Evolutionary conservation across 176 grass and related monocot genomes (phyloP).

Genomic region (Ensete ventricosum): DNA sequence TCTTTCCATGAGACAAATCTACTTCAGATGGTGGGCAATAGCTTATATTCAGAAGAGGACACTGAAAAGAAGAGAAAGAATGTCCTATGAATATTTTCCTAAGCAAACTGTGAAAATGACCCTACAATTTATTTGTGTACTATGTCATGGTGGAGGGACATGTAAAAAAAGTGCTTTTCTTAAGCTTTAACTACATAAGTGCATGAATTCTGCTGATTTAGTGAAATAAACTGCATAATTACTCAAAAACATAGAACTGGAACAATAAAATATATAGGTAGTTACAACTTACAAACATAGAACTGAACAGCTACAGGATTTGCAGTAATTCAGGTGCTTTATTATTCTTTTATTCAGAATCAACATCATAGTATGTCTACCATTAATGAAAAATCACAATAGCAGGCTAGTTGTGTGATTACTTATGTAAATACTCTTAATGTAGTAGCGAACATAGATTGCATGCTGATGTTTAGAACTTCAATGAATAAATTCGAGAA

Average conservation of each 20-base stretch:
- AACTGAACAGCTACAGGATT: not conserved
- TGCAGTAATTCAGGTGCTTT: not conserved
- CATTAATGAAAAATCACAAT: not conserved
- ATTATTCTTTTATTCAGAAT: not conserved
- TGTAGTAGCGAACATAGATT: no score
- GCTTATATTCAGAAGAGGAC: slow-evolving; percentile 77
- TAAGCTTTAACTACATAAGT: not conserved
- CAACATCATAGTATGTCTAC: not conserved
- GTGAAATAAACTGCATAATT: no score
- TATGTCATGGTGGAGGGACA: not conserved
- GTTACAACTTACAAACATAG: not conserved
- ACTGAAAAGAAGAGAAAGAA: slow-evolving; percentile 37
- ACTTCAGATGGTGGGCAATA: slow-evolving; percentile 72
- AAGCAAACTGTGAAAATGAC: not conserved
- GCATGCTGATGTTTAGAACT: no score
- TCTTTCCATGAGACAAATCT: slow-evolving; percentile 62
- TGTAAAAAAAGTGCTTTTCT: not conserved
- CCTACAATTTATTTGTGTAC: not conserved
- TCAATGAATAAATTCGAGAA: no score
- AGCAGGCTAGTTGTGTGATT: no score
- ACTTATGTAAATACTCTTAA: no score
- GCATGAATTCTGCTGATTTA: no score
- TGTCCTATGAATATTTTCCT: not conserved
- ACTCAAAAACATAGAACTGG: not conserved
- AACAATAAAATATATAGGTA: not conserved